phyloP scores from a whole-genome alignment of 2,329 filamentous ascomycete species.

The Epichloe sp. region DNA sequence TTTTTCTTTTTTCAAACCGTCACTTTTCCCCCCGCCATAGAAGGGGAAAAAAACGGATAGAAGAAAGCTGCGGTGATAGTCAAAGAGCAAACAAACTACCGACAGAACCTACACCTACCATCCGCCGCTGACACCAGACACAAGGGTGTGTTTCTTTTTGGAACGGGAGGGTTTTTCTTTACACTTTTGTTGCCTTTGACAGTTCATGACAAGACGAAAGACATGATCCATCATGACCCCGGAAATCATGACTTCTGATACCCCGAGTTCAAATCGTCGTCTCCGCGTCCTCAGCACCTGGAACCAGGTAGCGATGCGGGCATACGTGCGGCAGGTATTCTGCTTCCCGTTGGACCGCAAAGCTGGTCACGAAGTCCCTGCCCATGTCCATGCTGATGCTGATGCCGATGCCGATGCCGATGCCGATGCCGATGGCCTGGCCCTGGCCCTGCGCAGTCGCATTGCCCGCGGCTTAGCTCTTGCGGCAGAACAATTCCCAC shows the following conservation, averaged over 20 bases:
- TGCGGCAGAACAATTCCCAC: slow-evolving; percentile 12
- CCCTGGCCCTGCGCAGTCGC: not conserved
- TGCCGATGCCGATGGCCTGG: too few species aligned
- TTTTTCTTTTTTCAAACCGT: too few species aligned
- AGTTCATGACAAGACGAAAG: not conserved
- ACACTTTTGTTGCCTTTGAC: too few species aligned
- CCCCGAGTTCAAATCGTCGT: not conserved
- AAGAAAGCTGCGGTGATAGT: not conserved
- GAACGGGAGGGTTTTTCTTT: too few species aligned
- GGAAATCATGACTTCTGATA: not conserved
- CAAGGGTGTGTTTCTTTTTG: not conserved
- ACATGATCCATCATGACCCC: not conserved
- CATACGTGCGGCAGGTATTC: slow-evolving; percentile 9
- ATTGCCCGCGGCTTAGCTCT: slow-evolving; percentile 2
- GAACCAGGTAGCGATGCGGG: slow-evolving; percentile 9
- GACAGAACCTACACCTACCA: not conserved
- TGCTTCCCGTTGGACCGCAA: slow-evolving; percentile 6
- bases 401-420: not conserved
- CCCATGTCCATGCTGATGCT: not conserved
- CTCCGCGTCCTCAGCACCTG: slow-evolving; percentile 5
- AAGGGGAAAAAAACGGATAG: not conserved
- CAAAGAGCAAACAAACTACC: not conserved
- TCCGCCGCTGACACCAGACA: not conserved
- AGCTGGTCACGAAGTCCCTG: not conserved
- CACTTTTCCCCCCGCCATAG: too few species aligned